Conservation (phyloP, 2,329 filamentous ascomycete species). For the Cladosporium oxysporum region DNA sequence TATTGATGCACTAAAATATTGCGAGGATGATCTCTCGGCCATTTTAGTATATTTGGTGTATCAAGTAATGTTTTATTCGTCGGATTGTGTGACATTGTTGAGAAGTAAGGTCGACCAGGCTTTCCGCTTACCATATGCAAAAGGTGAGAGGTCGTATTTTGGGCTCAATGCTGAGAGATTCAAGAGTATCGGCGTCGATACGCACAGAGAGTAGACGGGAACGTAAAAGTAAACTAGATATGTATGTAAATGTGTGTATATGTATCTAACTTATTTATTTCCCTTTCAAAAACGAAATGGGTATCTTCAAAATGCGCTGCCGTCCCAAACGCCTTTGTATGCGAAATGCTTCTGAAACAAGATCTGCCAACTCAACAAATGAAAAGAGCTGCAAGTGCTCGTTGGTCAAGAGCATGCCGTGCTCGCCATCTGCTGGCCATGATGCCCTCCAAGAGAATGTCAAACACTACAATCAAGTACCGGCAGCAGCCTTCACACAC, state of each 20-base stretch:
- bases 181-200: neutral
- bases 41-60: neutral
- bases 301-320: slow-evolving; percentile 11
- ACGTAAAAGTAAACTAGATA: neutral
- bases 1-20: neutral
- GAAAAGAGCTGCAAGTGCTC: neutral
- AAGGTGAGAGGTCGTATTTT: neutral
- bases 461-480: neutral
- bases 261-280: neutral
- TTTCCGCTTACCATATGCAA: neutral
- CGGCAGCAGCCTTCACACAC: slow-evolving; percentile 18
- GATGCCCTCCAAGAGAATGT: neutral
- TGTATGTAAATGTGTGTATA: neutral
- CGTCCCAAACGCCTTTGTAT: slow-evolving; percentile 3
- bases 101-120: neutral
- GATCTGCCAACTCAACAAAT: neutral
- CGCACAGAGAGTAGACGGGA: neutral
- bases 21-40: neutral
- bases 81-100: neutral
- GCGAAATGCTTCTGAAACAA: slow-evolving; percentile 3
- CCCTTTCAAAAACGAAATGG: slow-evolving; percentile 13
- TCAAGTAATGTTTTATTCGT: neutral
- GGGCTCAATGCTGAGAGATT: neutral
- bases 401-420: neutral
- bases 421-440: neutral